Base-by-base conservation (phyloP, 1,284 basidiomycete genomes). In the Porodaedalea pini region DNA sequence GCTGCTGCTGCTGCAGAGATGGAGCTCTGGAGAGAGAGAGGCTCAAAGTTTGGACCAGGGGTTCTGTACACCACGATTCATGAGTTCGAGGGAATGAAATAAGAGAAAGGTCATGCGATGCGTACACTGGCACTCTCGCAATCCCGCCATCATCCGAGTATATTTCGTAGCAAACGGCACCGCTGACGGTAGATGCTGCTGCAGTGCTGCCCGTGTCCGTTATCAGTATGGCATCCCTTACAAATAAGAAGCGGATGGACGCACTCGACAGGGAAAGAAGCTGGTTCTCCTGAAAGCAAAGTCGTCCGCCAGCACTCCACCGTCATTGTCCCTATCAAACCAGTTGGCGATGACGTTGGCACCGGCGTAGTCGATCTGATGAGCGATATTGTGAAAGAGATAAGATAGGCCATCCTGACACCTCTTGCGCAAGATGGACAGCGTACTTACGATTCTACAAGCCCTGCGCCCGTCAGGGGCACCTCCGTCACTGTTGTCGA, bases 91-190 rank as follows among this genome's bases (percentile, higher is more conserved):
- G n/a, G 25, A 7, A 6, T 3, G 23, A 50, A 19, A 29, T 41
- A 11, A 56, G 25, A 6, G n/a, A 52, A 11, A 2, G 23, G 21
- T 39, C 11, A 43, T 31, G 25, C 2, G 44, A 49, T 27, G 56
- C 59, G 34, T 44, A 61, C 59, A 48, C 40, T 4, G 51, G 34
- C 3, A 54, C 39, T 2, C 50, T 54, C 25, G 39, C 43, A 23
- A 44, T 48, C 13, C 40, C 55, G 27, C 59, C 59, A 36, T 45
- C 43, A 8, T 23, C 2, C 3, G 56, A 27, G 39, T 43, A 61
- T 2, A 57, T 56, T 41, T 57, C 50, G 13, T 27, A 54, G 40
- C 59, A 61, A 11, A 44, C 50, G 13, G 43, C 58, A 17, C 54
- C 58, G 41, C 13, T 48, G 25, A 45, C 29, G n/a, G 41, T 32